These are phyloP conservation scores for Neocatenulostroma microsporum DNA, from an alignment of 2,329 filamentous ascomycete species.

Conservation along the genomic window DNA sequence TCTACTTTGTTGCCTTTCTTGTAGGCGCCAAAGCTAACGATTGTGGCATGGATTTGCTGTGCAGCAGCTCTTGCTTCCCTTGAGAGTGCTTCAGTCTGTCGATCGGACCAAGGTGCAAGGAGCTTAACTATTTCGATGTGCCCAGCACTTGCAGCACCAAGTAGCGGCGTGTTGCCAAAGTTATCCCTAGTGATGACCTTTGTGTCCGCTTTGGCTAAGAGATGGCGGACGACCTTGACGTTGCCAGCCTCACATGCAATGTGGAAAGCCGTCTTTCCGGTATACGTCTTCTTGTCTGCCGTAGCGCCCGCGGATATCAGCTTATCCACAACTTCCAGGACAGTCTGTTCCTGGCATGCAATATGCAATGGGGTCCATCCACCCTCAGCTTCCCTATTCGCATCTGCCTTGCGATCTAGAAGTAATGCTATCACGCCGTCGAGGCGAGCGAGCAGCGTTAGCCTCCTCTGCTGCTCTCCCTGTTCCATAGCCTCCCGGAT, in stretches of 20 bases:
- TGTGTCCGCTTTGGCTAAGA: conserved; percentile 21
- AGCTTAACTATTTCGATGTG: conserved; percentile 35
- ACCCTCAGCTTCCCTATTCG: conserved; percentile 16
- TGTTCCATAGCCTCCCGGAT: neutral
- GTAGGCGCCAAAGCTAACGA: conserved; percentile 5
- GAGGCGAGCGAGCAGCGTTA: neutral
- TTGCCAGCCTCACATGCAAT: conserved; percentile 23
- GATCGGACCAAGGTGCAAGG: conserved; percentile 35
- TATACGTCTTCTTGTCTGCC: conserved; percentile 23
- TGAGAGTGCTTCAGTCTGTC: conserved; percentile 20
- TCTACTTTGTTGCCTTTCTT: conserved; percentile 4
- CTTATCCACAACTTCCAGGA: neutral
- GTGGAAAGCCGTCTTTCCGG: conserved; percentile 14
- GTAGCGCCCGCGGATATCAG: conserved; percentile 5
- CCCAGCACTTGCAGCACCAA: conserved; percentile 35
- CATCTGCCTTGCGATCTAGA: conserved; percentile 5
- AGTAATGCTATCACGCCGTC: conserved; percentile 12
- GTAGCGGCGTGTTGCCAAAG: conserved; percentile 38
- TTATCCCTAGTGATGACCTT: conserved; percentile 35
- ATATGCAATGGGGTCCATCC: conserved; percentile 22
- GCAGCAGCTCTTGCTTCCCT: conserved; percentile 4
- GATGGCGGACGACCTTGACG: conserved; percentile 14
- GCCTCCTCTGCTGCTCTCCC: neutral
- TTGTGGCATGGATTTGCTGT: conserved; percentile 5
- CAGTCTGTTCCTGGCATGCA: conserved; percentile 10